A percentile compares a stretch with the other conserved stretches of the same genome.
These are phyloP conservation scores for Conticribra weissflogii DNA, from an alignment of 108 stramenopile species.

Conservation along the genomic window DNA sequence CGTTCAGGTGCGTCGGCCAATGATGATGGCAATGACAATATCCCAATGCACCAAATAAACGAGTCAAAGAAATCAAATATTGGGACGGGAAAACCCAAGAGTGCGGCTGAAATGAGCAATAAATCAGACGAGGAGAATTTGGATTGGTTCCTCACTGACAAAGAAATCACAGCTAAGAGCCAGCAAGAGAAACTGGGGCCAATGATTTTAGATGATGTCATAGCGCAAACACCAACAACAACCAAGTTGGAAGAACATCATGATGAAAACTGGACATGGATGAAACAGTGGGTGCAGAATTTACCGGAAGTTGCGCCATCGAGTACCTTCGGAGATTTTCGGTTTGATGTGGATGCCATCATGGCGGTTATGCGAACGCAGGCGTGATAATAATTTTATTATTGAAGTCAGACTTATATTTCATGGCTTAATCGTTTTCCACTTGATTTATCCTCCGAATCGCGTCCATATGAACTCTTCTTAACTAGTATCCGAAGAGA, in stretches of 20 bases:
- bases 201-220: conserved; percentile 6
- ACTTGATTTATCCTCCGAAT: too few species aligned
- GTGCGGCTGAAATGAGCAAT: neutral
- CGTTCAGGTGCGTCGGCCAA: conserved; percentile 35
- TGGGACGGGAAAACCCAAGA: neutral
- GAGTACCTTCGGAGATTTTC: conserved; percentile 53
- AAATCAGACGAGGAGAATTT: conserved; percentile 2
- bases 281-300: conserved; percentile 58
- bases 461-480: too few species aligned
- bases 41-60: neutral
- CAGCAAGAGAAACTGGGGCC: conserved; percentile 54
- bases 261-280: conserved; percentile 18
- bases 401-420: too few species aligned
- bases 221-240: neutral
- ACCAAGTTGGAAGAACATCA: neutral
- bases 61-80: neutral
- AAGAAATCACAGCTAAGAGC: conserved; percentile 69
- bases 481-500: too few species aligned
- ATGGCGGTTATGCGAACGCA: conserved; percentile 41
- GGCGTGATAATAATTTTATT: too few species aligned
- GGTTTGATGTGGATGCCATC: conserved; percentile 67
- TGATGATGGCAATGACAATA: conserved; percentile 9
- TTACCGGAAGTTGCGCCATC: conserved; percentile 52
- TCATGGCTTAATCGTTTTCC: too few species aligned
- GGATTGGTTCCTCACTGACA: conserved; percentile 69